Evolutionary conservation across 2,329 filamentous ascomycete species (phyloP).

Genomic region (Chaetomiaceae sp.): DNA sequence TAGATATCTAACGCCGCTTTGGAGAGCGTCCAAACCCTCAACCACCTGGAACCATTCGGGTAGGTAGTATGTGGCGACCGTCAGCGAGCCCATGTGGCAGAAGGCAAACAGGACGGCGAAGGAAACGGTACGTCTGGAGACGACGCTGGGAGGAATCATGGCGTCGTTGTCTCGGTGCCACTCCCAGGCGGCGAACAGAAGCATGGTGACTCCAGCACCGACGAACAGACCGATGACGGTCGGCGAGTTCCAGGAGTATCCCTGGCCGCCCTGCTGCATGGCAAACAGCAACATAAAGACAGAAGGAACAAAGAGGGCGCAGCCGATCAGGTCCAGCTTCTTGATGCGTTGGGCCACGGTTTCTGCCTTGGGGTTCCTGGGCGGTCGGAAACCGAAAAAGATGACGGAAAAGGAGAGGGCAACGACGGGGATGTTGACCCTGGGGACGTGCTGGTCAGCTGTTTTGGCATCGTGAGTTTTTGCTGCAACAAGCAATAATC

Average conservation of each 20-base stretch:
- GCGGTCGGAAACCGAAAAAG: not conserved
- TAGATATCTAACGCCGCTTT: conserved; percentile 32
- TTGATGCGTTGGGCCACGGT: conserved; percentile 16
- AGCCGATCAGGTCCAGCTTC: conserved; percentile 36
- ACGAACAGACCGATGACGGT: conserved; percentile 37
- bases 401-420: conserved; percentile 11
- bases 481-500: too few species aligned
- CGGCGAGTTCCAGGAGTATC: conserved; percentile 35
- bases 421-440: conserved; percentile 22
- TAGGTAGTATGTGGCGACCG: conserved; percentile 26
- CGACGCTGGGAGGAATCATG: conserved; percentile 25
- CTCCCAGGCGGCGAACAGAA: conserved; percentile 39
- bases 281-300: conserved; percentile 39
- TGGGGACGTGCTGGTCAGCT: too few species aligned
- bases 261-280: conserved; percentile 37
- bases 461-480: too few species aligned
- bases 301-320: conserved; percentile 37
- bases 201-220: conserved; percentile 29
- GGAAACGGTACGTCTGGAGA: conserved; percentile 18
- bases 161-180: conserved; percentile 26
- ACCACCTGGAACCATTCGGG: conserved; percentile 37
- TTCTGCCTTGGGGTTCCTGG: too few species aligned
- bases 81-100: not conserved
- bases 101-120: conserved; percentile 19
- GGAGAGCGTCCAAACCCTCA: conserved; percentile 23